Evolutionary conservation across 768 basidiomycete genomes (phyloP), one percentile per base, ranked within the genome.

Genomic region (Amanita pseudoporphyria): DNA sequence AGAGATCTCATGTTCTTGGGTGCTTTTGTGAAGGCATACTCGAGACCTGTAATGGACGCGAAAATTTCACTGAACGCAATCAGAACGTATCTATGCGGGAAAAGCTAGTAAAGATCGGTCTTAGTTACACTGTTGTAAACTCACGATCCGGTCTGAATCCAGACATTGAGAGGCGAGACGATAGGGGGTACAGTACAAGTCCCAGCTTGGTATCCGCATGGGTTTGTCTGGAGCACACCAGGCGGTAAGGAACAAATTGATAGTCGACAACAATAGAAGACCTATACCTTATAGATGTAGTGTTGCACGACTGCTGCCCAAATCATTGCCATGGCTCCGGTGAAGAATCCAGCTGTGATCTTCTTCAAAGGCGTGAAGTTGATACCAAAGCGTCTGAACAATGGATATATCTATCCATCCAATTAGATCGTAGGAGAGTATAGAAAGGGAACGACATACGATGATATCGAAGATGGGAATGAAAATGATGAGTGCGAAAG

Each of bases 11-110:
- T 92, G 66, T 86, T 86, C 64, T 71, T 80, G 12, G 90, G 90
- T n/a, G 88, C 89, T 65, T 91, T 89, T 24, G 84, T 87, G 68
- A 84, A 91, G n/a, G 87, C 87, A 57, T 90, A 90, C 62, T 91
- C 87, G 51, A 91, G 74, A 6, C 84, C 83, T 0, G 87, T 89
- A 65, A 91, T 86, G 4, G 81, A 81, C 1, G 84, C 84, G 42
- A 88, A 72, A 60, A 91, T 89, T 67, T 90, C 87, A 59, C 76
- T 78, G 51, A 81, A 70, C 1, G 82, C 83, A 56, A 86, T 73
- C 41, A 86, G 66, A 36, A 84, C 63, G 60, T 86, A 86, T 6
- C 78, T 80, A 46, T 48, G 3, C 48, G 49, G 19, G 21, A 44
- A 10, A 16, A 16, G 30, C 9, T 14, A 33, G 10, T 18, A 13